Percentiles rank a stretch among this genome's conserved stretches.
Conservation (phyloP, 2,329 filamentous ascomycete genomes). For the Emmonsiellopsis sp. region DNA sequence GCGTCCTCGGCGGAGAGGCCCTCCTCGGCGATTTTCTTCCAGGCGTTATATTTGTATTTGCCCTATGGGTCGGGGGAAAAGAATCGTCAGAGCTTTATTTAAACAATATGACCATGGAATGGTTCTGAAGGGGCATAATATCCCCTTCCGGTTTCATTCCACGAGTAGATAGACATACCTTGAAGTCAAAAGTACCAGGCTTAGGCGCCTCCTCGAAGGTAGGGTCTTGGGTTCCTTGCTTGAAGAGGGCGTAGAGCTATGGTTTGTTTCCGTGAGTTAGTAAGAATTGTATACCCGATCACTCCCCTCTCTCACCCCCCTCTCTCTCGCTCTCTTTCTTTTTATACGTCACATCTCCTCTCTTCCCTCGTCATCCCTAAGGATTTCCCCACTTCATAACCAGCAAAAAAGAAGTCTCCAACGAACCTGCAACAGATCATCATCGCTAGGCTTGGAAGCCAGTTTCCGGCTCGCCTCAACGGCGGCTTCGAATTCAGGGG, state of each 20-base stretch:
- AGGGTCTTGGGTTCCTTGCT: constrained; percentile 24
- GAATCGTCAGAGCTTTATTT: background rate
- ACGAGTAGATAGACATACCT: constrained; percentile 22
- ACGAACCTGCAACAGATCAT: constrained; percentile 25
- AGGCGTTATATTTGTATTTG: constrained; percentile 72
- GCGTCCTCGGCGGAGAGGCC: constrained; percentile 55
- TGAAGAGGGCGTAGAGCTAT: constrained; percentile 32
- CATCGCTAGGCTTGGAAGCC: constrained; percentile 24
- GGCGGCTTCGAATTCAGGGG: constrained; percentile 23
- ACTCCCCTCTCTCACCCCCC: constrained; percentile 16
- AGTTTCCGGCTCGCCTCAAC: constrained; percentile 24
- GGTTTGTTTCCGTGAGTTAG: constrained; percentile 7
- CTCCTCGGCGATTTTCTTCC: constrained; percentile 61
- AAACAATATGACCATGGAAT: constrained; percentile 8
- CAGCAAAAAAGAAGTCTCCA: constrained; percentile 3
- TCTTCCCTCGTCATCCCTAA: background rate
- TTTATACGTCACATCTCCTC: background rate
- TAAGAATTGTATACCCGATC: background rate
- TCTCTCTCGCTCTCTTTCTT: constrained; percentile 5
- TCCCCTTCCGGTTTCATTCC: background rate
- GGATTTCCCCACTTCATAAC: constrained; percentile 12
- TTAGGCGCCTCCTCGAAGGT: constrained; percentile 19
- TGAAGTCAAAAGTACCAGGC: constrained; percentile 30
- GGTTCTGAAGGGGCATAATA: constrained; percentile 12
- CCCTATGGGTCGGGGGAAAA: constrained; percentile 39